Evolutionary conservation across 768 basidiomycete genomes (phyloP).

Genomic region (Ephemerocybe angulata): DNA sequence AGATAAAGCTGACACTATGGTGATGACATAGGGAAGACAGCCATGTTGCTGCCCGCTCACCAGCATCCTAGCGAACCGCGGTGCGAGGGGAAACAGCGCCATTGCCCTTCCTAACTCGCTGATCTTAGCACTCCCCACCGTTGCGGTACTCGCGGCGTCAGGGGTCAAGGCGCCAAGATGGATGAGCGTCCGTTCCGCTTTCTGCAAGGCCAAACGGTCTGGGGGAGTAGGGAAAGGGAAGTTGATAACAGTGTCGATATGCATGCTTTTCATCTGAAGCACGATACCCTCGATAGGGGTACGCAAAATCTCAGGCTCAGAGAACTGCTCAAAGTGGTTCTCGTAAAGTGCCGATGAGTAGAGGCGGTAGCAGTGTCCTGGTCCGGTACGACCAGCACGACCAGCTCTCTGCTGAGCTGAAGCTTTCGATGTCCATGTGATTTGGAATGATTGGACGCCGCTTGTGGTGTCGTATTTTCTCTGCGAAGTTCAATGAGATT

Average conservation of each 20-base stretch:
- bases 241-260: conserved; percentile 93
- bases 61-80: conserved; percentile 94
- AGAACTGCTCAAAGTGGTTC: conserved; percentile 84
- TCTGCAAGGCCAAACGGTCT: conserved; percentile 66
- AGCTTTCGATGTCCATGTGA: conserved; percentile 93
- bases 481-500: conserved; percentile 33
- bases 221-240: conserved; percentile 99
- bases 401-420: conserved; percentile 93
- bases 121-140: conserved; percentile 43
- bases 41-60: conserved; percentile 86
- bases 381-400: conserved; percentile 95
- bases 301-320: conserved; percentile 87
- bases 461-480: conserved; percentile 76
- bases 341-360: conserved; percentile 96
- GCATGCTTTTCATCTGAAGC: conserved; percentile 98
- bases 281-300: conserved; percentile 97
- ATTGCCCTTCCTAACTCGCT: conserved; percentile 90
- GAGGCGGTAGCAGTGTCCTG: conserved; percentile 96
- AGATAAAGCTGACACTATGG: conserved; percentile 85
- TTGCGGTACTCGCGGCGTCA: conserved; percentile 18
- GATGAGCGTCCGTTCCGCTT: conserved; percentile 77
- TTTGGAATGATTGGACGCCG: conserved; percentile 88
- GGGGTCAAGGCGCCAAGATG: conserved; percentile 78
- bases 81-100: conserved; percentile 91
- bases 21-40: conserved; percentile 82